These are phyloP conservation scores for Eutypa lata DNA, from an alignment of 2,329 filamentous ascomycete genomes.

Conservation along the genomic window DNA sequence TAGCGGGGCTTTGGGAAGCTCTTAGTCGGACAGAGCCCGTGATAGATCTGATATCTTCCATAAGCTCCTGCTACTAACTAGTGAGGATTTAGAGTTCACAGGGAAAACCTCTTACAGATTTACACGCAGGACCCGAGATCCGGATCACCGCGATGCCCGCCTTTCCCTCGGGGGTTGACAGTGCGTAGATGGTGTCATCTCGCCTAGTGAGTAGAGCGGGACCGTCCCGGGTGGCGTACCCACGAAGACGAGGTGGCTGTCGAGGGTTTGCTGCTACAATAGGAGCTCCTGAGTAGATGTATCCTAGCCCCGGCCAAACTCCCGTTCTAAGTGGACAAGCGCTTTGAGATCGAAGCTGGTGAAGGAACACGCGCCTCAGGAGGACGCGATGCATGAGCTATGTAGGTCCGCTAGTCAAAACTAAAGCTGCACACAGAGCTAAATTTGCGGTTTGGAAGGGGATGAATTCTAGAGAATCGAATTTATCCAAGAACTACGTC, in stretches of 20 bases:
- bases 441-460: too few species aligned
- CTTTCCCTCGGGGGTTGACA: constrained; percentile 81
- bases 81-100: neutral
- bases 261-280: too few species aligned
- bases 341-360: constrained; percentile 11
- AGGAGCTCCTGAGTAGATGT: neutral
- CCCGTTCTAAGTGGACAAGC: neutral
- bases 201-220: constrained; percentile 7
- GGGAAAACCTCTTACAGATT: constrained; percentile 25
- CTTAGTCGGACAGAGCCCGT: constrained; percentile 46
- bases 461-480: too few species aligned
- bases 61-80: neutral
- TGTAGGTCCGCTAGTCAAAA: neutral
- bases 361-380: constrained; percentile 16
- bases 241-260: neutral
- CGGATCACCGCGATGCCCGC: constrained; percentile 90
- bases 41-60: constrained; percentile 41
- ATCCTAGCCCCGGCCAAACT: neutral
- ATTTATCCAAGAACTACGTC: neutral
- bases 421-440: too few species aligned
- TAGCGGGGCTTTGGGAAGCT: constrained; percentile 45
- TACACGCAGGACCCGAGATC: constrained; percentile 75
- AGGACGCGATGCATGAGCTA: constrained; percentile 24
- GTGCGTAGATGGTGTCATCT: constrained; percentile 78
- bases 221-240: constrained; percentile 3